phyloP scores from a whole-genome alignment of 805 yeast species.

The Myxozyma monticola region DNA sequence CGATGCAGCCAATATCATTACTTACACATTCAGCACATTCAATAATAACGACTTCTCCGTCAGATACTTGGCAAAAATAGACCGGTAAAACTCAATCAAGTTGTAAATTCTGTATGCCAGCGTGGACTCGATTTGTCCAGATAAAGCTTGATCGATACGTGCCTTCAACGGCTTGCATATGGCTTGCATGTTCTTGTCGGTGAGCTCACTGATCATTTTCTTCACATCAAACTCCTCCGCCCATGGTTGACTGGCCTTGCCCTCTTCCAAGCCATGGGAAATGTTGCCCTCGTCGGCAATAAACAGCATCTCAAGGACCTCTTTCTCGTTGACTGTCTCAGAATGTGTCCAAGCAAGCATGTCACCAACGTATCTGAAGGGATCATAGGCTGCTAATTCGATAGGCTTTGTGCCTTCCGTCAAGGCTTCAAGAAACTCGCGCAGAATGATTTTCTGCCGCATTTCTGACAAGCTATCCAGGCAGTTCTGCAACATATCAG shows the following conservation, averaged over 20 bases:
- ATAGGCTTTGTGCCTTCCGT: conserved; percentile 49
- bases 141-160: conserved; percentile 32
- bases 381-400: conserved; percentile 70
- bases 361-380: conserved; percentile 80
- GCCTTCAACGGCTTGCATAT: conserved; percentile 58
- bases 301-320: conserved; percentile 65
- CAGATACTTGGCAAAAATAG: conserved; percentile 57
- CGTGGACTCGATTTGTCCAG: conserved; percentile 60
- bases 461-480: conserved; percentile 63
- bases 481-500: conserved; percentile 53
- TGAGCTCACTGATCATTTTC: conserved; percentile 40
- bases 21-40: conserved; percentile 31
- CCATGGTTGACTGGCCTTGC: conserved; percentile 34
- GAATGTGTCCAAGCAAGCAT: conserved; percentile 85
- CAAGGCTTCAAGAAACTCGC: conserved; percentile 58
- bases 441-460: conserved; percentile 62
- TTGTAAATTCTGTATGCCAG: conserved; percentile 60
- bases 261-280: conserved; percentile 28
- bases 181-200: conserved; percentile 53
- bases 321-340: conserved; percentile 82
- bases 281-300: conserved; percentile 40
- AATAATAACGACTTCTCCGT: conserved; percentile 34
- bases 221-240: conserved; percentile 36
- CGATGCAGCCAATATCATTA: background rate
- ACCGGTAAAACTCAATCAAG: conserved; percentile 63